A percentile compares a stretch with the other conserved stretches of the same genome.
Evolutionary conservation across 2,329 filamentous ascomycete genomes (phyloP).

Genomic region (Arachnopeziza araneosa): DNA sequence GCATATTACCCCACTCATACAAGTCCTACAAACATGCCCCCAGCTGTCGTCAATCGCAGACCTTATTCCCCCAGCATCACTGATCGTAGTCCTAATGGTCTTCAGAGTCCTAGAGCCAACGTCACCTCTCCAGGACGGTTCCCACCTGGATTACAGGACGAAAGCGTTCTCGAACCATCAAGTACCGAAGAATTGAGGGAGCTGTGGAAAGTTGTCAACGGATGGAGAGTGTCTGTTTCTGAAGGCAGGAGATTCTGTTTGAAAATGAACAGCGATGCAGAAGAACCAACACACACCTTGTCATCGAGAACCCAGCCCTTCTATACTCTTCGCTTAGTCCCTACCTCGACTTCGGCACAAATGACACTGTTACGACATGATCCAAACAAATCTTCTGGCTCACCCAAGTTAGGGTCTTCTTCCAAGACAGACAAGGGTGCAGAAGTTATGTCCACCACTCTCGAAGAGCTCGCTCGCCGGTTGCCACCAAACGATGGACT

Average conservation of each 20-base stretch:
- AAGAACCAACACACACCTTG: constrained; percentile 62
- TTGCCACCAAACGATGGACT: constrained; percentile 55
- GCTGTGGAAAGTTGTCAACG: constrained; percentile 65
- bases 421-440: constrained; percentile 14
- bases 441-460: constrained; percentile 51
- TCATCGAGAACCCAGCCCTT: constrained; percentile 58
- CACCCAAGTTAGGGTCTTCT: constrained; percentile 12
- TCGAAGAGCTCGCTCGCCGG: constrained; percentile 49
- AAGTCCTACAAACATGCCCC: constrained; percentile 58
- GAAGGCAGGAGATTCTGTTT: constrained; percentile 57
- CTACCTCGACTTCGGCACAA: constrained; percentile 57
- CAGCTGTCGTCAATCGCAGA: constrained; percentile 59
- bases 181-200: constrained; percentile 54
- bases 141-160: constrained; percentile 26
- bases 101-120: constrained; percentile 25
- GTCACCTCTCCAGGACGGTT: constrained; percentile 23
- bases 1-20: constrained; percentile 64
- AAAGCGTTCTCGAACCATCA: constrained; percentile 26
- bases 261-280: constrained; percentile 48
- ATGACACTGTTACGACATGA: constrained; percentile 55
- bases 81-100: constrained; percentile 21
- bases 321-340: constrained; percentile 60
- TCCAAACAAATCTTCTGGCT: constrained; percentile 43
- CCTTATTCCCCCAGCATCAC: constrained; percentile 44
- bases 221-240: constrained; percentile 56